Percentiles rank a stretch among this genome's conserved stretches.
Evolutionary conservation across 768 basidiomycete genomes (phyloP).

Genomic region (Cyclocybe cylindracea): DNA sequence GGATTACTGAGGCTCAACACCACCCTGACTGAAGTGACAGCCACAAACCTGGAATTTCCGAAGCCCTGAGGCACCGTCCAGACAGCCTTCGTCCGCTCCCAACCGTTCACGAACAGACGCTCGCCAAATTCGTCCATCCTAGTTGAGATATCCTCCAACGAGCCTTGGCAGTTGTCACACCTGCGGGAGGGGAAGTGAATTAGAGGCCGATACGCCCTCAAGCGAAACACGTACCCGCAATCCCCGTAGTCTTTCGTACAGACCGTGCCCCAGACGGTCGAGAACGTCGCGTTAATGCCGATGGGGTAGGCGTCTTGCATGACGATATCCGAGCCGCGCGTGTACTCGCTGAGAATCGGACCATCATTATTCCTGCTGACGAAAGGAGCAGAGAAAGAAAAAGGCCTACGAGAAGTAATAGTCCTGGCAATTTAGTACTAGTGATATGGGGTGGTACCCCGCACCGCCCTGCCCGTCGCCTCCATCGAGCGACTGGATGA

Average conservation of each 20-base stretch:
- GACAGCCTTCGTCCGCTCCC: conserved; percentile 67
- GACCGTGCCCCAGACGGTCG: conserved; percentile 57
- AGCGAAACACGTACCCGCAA: conserved; percentile 58
- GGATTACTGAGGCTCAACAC: background rate
- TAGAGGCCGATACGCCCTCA: background rate
- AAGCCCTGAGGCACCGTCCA: conserved; percentile 87
- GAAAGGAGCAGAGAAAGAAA: background rate
- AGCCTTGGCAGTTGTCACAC: conserved; percentile 64
- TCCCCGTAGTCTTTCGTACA: conserved; percentile 70
- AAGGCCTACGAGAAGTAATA: conserved; percentile 54
- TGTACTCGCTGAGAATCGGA: conserved; percentile 32
- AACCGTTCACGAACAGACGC: conserved; percentile 61
- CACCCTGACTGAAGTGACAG: background rate
- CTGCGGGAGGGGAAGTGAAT: conserved; percentile 18
- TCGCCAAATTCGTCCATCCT: conserved; percentile 68
- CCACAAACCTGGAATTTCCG: conserved; percentile 53
- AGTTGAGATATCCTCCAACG: conserved; percentile 68
- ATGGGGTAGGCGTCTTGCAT: conserved; percentile 68
- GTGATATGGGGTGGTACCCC: conserved; percentile 66
- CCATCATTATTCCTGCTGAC: background rate
- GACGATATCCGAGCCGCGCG: conserved; percentile 67
- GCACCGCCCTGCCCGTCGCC: conserved; percentile 47
- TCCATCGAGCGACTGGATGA: conserved; percentile 60
- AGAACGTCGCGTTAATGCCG: conserved; percentile 65
- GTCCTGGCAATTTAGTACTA: conserved; percentile 68